phyloP scores from a whole-genome alignment of 495 filamentous ascomycete genomes.

The Immersiella caudata region DNA sequence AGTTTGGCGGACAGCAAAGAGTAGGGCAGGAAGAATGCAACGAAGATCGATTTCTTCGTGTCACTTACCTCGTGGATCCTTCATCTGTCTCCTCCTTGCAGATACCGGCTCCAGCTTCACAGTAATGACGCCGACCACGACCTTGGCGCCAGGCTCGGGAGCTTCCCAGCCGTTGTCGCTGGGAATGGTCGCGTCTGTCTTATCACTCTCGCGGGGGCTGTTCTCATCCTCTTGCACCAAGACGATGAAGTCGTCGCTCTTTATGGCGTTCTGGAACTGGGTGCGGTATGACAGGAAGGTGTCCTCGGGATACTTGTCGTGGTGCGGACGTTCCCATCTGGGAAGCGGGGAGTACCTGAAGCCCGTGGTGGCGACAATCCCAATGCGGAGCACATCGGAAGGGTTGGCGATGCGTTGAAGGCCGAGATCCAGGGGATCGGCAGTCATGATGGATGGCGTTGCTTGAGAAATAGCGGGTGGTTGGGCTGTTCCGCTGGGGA shows the following conservation, averaged over 20 bases:
- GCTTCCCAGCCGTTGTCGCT: constrained; percentile 6
- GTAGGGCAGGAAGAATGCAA: not conserved
- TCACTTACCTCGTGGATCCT: constrained; percentile 10
- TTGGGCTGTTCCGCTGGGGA: too few relatives aligned
- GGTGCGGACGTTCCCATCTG: constrained; percentile 15
- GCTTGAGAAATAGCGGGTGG: too few relatives aligned
- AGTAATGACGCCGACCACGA: constrained; percentile 8
- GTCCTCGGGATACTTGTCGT: constrained; percentile 16
- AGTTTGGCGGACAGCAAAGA: too few relatives aligned
- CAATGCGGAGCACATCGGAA: constrained; percentile 14
- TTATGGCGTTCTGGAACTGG: constrained; percentile 7
- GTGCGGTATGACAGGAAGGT: constrained; percentile 12
- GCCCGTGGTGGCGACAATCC: constrained; percentile 9
- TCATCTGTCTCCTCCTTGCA: not conserved
- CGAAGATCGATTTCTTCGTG: too few relatives aligned
- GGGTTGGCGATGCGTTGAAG: not conserved
- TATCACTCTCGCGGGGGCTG: constrained; percentile 10
- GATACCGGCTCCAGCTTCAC: constrained; percentile 7
- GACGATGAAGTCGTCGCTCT: constrained; percentile 11
- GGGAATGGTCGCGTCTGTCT: constrained; percentile 13
- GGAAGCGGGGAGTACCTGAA: constrained; percentile 20
- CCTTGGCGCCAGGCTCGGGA: constrained; percentile 5
- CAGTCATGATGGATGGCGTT: not conserved
- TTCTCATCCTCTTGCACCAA: constrained; percentile 16
- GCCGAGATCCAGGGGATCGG: not conserved